phyloP scores from a whole-genome alignment of 495 filamentous ascomycete species.

The Daldinia childiae region DNA sequence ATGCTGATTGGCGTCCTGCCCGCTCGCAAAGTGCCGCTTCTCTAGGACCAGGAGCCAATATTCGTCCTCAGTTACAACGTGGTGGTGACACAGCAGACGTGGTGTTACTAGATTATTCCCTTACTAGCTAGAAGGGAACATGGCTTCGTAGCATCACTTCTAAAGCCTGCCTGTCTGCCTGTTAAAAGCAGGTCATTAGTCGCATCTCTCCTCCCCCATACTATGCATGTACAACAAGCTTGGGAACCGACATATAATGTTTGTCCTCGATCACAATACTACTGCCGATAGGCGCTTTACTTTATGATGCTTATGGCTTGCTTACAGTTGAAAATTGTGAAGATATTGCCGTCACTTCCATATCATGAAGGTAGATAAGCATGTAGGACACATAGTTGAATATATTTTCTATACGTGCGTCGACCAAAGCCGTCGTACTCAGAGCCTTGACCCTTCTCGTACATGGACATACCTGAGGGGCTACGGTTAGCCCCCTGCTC shows the following conservation, averaged over 20 bases:
- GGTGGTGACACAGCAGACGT: conserved; percentile 37
- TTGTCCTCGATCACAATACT: not conserved
- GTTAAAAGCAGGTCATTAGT: conserved; percentile 13
- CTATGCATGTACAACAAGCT: not conserved
- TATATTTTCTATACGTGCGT: not conserved
- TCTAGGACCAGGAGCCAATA: conserved; percentile 40
- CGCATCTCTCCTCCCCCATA: conserved; percentile 9
- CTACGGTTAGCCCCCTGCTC: not conserved
- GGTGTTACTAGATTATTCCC: conserved; percentile 27
- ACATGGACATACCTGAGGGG: not conserved
- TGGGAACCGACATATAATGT: not conserved
- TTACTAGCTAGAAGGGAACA: conserved; percentile 12
- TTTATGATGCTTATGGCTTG: conserved; percentile 4
- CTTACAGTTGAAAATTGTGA: not conserved
- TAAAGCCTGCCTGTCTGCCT: conserved; percentile 1
- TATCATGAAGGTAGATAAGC: not conserved
- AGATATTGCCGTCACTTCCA: not conserved
- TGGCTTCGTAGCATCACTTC: conserved; percentile 18
- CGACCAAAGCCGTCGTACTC: not conserved
- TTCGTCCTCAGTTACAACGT: conserved; percentile 32
- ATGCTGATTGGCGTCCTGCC: conserved; percentile 22
- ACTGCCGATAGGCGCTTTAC: conserved; percentile 7
- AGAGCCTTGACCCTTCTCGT: not conserved
- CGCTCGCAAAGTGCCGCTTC: conserved; percentile 31
- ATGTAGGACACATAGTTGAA: not conserved